Percentiles rank a stretch among this genome's conserved stretches.
These are phyloP conservation scores for Fusarium sp. DNA, from an alignment of 2,329 filamentous ascomycete species.

Conservation along the genomic window DNA sequence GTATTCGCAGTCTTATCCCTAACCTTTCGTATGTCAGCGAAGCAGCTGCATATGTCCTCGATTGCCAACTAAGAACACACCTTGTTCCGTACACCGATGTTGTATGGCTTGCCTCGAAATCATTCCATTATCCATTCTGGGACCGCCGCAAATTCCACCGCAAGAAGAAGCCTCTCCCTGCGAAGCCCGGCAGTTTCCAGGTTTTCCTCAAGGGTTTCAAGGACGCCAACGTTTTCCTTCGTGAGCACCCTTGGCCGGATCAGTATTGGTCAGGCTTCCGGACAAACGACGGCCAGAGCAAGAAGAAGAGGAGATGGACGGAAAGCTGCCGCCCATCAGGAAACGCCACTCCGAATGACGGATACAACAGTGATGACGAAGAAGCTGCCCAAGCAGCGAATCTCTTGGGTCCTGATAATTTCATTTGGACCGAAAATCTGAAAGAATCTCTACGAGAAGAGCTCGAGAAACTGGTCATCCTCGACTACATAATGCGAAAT, in stretches of 20 bases:
- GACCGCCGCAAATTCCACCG: constrained; percentile 89
- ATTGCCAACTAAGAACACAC: constrained; percentile 89
- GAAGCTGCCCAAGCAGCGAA: constrained; percentile 65
- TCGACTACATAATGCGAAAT: constrained; percentile 99
- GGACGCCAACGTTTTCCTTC: constrained; percentile 94
- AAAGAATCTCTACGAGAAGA: constrained; percentile 96
- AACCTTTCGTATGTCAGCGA: constrained; percentile 98
- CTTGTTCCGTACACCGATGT: constrained; percentile 98
- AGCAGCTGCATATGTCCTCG: constrained; percentile 95
- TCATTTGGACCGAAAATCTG: constrained; percentile 88
- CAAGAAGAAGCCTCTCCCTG: constrained; percentile 87
- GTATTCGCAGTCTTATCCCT: constrained; percentile 79
- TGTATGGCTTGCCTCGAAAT: constrained; percentile 93
- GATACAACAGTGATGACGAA: constrained; percentile 76
- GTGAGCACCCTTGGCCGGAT: constrained; percentile 97
- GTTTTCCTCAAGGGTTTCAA: constrained; percentile 98
- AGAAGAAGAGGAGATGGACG: constrained; percentile 76
- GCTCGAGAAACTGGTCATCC: constrained; percentile 94
- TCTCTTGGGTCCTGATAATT: constrained; percentile 69
- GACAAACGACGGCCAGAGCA: constrained; percentile 75
- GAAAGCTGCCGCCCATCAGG: constrained; percentile 82
- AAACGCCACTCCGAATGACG: constrained; percentile 68
- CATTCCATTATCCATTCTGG: constrained; percentile 99
- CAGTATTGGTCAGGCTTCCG: constrained; percentile 82
- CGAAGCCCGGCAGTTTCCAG: constrained; percentile 96